Conservation (phyloP, 2,329 filamentous ascomycete species). For the Ophiostoma ips region DNA sequence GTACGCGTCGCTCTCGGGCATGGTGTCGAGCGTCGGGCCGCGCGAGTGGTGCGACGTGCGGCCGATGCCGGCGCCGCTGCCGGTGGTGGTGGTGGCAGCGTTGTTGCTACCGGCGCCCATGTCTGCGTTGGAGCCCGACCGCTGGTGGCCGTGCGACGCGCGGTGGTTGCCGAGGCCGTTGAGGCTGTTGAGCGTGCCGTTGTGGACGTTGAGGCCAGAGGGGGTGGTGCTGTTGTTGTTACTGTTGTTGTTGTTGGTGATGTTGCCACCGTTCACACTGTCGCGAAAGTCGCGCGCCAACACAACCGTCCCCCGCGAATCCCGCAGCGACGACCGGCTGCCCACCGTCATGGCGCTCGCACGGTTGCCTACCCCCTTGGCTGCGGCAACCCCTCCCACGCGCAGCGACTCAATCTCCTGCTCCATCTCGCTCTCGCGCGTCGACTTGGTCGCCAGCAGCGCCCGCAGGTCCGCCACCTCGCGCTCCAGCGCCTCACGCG, state of each 20-base stretch:
- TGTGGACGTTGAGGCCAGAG: neutral
- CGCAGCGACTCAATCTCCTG: constrained; percentile 67
- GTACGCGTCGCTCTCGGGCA: constrained; percentile 56
- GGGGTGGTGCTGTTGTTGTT: too few relatives aligned
- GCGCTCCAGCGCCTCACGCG: constrained; percentile 58
- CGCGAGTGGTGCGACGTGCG: constrained; percentile 35
- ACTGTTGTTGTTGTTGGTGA: too few relatives aligned
- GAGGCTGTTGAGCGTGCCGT: neutral
- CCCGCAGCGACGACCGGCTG: constrained; percentile 44
- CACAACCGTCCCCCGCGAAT: constrained; percentile 53
- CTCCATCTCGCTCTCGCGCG: constrained; percentile 73
- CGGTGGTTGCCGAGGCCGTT: neutral
- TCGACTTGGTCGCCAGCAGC: constrained; percentile 56
- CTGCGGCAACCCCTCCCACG: too few relatives aligned
- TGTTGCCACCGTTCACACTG: neutral
- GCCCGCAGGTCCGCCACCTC: constrained; percentile 68
- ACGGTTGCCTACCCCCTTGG: constrained; percentile 35
- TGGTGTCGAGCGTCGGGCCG: constrained; percentile 46
- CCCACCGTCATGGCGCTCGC: constrained; percentile 28
- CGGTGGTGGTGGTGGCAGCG: too few relatives aligned
- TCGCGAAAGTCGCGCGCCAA: constrained; percentile 32
- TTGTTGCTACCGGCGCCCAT: too few relatives aligned
- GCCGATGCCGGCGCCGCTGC: constrained; percentile 26
- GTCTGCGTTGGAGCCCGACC: neutral
- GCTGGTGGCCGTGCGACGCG: neutral